These are phyloP conservation scores for Vigna reflexopilosa DNA, from an alignment of 306 rosid species.

Conservation along the genomic window DNA sequence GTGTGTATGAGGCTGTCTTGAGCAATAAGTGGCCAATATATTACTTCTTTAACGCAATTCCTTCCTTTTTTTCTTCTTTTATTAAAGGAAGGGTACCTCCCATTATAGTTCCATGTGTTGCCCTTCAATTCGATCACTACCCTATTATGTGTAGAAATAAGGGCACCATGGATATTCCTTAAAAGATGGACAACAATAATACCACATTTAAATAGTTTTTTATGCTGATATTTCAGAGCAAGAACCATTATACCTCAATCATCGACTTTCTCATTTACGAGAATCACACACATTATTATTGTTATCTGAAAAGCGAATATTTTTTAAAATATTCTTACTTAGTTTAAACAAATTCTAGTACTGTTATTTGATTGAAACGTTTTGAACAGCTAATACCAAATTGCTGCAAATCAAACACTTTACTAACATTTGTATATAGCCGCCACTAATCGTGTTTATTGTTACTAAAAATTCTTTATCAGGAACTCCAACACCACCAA, in stretches of 20 bases:
- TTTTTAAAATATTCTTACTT: background rate
- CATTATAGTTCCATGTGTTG: conserved; percentile 50
- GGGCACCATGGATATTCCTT: conserved; percentile 45
- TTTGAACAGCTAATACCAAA: background rate
- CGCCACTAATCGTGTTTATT: no score
- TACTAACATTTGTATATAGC: background rate
- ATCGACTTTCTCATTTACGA: conserved; percentile 7
- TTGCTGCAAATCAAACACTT: conserved; percentile 28
- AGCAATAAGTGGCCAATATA: conserved; percentile 47
- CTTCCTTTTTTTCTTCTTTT: conserved; percentile 41
- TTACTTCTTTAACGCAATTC: conserved; percentile 42
- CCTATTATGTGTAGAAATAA: conserved; percentile 39
- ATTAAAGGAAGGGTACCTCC: conserved; percentile 52
- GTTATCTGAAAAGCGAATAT: background rate
- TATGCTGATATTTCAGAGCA: conserved; percentile 38
- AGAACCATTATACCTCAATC: conserved; percentile 16
- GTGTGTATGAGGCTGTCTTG: conserved; percentile 47
- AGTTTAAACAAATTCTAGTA: conserved; percentile 1
- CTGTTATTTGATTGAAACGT: background rate
- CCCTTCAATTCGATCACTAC: conserved; percentile 40
- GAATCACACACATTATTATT: background rate
- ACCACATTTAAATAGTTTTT: conserved; percentile 30
- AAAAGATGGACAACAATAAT: conserved; percentile 28
- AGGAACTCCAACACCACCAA: background rate
- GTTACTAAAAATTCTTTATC: background rate